Percentiles rank a stretch among this genome's conserved stretches.
Conservation (phyloP, 2,329 filamentous ascomycete genomes). For the Sphaerulina musiva region DNA sequence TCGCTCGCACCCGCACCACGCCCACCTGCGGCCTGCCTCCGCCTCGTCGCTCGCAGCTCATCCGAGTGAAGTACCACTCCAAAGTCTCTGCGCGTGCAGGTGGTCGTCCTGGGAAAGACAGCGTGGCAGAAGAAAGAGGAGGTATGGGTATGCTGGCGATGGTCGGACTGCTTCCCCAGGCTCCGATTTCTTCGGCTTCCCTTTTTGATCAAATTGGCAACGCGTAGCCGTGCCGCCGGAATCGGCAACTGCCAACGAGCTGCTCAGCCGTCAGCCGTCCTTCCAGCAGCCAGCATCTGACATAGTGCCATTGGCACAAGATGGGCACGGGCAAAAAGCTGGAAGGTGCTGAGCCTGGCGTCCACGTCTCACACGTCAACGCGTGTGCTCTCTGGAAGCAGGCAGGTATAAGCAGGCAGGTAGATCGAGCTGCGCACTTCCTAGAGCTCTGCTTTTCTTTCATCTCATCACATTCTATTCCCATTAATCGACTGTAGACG, state of each 20-base stretch:
- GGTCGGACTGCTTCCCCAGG: neutral
- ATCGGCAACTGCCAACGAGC: conserved; percentile 2
- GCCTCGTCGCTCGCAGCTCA: too few species aligned
- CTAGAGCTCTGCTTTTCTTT: neutral
- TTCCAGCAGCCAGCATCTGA: neutral
- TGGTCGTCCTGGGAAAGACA: too few species aligned
- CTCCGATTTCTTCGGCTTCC: conserved; percentile 9
- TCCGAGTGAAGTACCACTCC: too few species aligned
- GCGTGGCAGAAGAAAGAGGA: too few species aligned
- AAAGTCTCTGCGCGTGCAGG: too few species aligned
- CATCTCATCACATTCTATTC: neutral
- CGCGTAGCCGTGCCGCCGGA: conserved; percentile 1
- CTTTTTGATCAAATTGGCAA: conserved; percentile 7
- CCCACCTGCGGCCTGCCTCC: too few species aligned
- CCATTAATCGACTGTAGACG: neutral
- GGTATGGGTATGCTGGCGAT: conserved; percentile 1
- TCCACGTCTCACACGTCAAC: neutral
- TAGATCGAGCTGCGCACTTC: neutral
- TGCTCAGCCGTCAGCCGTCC: conserved; percentile 3
- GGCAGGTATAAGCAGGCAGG: neutral
- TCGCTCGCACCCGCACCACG: too few species aligned
- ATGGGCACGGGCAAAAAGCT: neutral
- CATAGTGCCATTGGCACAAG: conserved; percentile 2
- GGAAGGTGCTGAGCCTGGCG: neutral
- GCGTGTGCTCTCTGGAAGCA: neutral